phyloP scores from a whole-genome alignment of 73 alveolate genomes.

The Symbiodinium pilosum region DNA sequence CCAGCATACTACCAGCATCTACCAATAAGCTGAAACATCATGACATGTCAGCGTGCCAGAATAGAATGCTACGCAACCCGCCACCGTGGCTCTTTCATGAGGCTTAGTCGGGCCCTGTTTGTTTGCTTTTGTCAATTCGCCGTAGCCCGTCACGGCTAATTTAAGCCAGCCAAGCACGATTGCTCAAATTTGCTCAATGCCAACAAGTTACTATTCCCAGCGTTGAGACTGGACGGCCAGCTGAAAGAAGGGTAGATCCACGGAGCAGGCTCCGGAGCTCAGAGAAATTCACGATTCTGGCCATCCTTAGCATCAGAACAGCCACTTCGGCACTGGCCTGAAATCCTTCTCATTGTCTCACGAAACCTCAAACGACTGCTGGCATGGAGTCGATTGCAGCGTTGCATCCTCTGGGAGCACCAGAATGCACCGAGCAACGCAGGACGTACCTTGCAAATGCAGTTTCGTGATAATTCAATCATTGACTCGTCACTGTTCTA shows the following conservation, averaged over 20 bases:
- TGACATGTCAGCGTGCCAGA: too few species aligned
- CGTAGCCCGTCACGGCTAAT: too few species aligned
- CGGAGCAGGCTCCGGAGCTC: conserved; percentile 10
- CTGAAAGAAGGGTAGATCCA: conserved; percentile 46
- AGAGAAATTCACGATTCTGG: not conserved
- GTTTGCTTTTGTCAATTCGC: too few species aligned
- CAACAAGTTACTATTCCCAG: not conserved
- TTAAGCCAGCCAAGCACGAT: too few species aligned
- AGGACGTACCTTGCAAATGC: not conserved
- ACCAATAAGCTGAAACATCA: too few species aligned
- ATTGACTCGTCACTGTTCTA: too few species aligned
- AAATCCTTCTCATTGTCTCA: not conserved
- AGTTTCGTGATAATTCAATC: too few species aligned
- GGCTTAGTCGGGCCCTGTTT: not conserved
- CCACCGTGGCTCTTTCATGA: not conserved
- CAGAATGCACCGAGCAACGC: conserved; percentile 39
- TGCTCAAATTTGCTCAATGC: not conserved
- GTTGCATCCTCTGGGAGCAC: conserved; percentile 1
- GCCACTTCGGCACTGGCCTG: not conserved
- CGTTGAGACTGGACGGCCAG: not conserved
- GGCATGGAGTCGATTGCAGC: conserved; percentile 17
- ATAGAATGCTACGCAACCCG: too few species aligned
- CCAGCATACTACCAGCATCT: too few species aligned
- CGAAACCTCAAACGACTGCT: not conserved
- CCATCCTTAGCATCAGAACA: conserved; percentile 60